A percentile compares a stretch with the other conserved stretches of the same genome.
Evolutionary conservation across 768 basidiomycete genomes (phyloP).

Genomic region (Auricularia heimuer): DNA sequence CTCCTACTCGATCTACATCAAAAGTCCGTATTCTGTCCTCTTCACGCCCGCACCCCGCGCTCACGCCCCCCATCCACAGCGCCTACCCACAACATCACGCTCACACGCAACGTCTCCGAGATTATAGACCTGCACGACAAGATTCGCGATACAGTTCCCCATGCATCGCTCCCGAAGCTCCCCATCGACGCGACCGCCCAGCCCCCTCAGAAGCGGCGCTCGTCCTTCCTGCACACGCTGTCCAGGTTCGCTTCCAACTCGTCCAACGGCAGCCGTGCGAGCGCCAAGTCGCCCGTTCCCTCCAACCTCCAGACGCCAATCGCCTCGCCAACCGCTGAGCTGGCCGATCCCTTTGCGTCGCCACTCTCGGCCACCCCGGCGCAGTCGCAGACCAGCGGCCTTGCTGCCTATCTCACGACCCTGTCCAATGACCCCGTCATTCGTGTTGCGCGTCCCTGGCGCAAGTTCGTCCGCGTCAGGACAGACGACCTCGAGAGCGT

Average conservation of each 20-base stretch:
- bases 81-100: constrained; percentile 81
- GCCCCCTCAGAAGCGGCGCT: constrained; percentile 55
- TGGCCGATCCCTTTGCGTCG: constrained; percentile 47
- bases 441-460: constrained; percentile 65
- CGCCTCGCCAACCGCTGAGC: constrained; percentile 44
- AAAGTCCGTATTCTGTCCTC: constrained; percentile 51
- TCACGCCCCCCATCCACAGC: constrained; percentile 35
- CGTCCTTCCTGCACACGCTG: constrained; percentile 77
- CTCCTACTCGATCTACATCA: constrained; percentile 78
- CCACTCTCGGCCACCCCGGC: constrained; percentile 12
- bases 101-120: constrained; percentile 68
- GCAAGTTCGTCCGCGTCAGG: constrained; percentile 74
- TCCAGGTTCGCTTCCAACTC: constrained; percentile 73
- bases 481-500: constrained; percentile 84
- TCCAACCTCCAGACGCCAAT: constrained; percentile 31
- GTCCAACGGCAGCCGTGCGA: constrained; percentile 32
- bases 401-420: constrained; percentile 73
- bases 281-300: constrained; percentile 11
- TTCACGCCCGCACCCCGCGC: neutral
- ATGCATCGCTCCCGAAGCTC: constrained; percentile 41
- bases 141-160: constrained; percentile 55
- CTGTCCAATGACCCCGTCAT: constrained; percentile 58
- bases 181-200: constrained; percentile 53
- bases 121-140: constrained; percentile 75
- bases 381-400: constrained; percentile 37